A percentile compares a stretch with the other conserved stretches of the same genome.
Conservation (phyloP, 805 yeast genomes). For the Barnettozyma siamensis region DNA sequence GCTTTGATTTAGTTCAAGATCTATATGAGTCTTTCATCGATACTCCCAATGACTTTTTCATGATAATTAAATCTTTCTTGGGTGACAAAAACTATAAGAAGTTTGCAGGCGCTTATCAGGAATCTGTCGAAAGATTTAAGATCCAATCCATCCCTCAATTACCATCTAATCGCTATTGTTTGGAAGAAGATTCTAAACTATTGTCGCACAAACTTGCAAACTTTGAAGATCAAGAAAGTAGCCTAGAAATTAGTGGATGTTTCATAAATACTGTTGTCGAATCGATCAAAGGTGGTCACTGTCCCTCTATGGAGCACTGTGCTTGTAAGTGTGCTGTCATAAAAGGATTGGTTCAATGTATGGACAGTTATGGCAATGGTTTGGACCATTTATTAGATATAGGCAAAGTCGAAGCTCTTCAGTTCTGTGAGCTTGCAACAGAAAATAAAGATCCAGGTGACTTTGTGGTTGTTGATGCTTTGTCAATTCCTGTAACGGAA, state of each 20-base stretch:
- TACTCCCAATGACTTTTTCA: constrained; percentile 5
- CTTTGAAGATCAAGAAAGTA: constrained; percentile 1
- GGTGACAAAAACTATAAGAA: constrained; percentile 6
- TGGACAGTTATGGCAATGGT: constrained; percentile 4
- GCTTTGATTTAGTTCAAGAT: constrained; percentile 9
- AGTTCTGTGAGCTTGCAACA: constrained; percentile 1
- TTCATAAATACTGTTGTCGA: constrained; percentile 2
- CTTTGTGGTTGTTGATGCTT: too few relatives aligned
- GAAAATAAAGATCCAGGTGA: not conserved
- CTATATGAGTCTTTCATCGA: constrained; percentile 6
- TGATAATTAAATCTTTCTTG: constrained; percentile 1
- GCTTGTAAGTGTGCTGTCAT: constrained; percentile 11
- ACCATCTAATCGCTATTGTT: constrained; percentile 2
- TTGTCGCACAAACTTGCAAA: not conserved
- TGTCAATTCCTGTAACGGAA: constrained; percentile 4
- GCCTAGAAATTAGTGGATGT: constrained; percentile 8
- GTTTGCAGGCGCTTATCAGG: constrained; percentile 10
- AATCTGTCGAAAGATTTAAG: constrained; percentile 5
- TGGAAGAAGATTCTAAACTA: constrained; percentile 5
- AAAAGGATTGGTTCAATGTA: constrained; percentile 7
- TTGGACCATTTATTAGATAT: not conserved
- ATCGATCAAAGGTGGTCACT: constrained; percentile 2
- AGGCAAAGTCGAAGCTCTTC: constrained; percentile 1
- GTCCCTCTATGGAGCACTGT: constrained; percentile 9
- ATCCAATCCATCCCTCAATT: not conserved